These are phyloP conservation scores for Solanum pimpinellifolium DNA, from an alignment of 257 asterid genomes.

Conservation along the genomic window DNA sequence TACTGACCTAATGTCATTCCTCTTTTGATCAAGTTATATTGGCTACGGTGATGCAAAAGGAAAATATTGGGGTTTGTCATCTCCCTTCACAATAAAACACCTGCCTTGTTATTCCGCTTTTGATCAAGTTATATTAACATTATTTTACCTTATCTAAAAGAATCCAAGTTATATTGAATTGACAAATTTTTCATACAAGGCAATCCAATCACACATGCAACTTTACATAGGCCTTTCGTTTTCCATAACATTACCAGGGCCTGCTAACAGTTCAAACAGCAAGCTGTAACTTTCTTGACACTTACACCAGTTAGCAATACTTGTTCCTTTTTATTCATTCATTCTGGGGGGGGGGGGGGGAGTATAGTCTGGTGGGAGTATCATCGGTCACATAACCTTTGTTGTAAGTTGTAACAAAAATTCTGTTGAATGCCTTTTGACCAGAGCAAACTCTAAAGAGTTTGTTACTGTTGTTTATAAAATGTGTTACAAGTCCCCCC, in stretches of 20 bases:
- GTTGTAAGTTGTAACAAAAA: not conserved
- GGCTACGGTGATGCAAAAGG: not conserved
- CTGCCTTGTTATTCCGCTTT: not conserved
- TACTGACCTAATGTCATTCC: not conserved
- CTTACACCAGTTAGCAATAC: not conserved
- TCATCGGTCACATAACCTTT: not conserved
- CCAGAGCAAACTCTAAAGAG: not conserved
- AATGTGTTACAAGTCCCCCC: not conserved
- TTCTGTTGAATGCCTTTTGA: not conserved
- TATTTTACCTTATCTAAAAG: not conserved
- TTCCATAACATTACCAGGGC: not conserved
- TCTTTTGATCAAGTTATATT: not conserved
- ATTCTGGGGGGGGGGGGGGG: not conserved
- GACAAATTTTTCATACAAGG: not conserved
- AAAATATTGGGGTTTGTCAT: not conserved
- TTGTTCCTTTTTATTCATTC: not conserved
- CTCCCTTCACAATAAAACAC: not conserved
- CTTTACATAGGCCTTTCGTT: not conserved
- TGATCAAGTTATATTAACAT: not conserved
- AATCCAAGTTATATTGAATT: not conserved
- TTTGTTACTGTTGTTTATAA: not conserved
- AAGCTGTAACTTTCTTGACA: not conserved
- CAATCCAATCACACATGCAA: not conserved
- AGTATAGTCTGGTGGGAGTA: too few relatives aligned
- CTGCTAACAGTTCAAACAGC: not conserved